Base-by-base conservation (phyloP, 352 stramenopile genomes). In the Nothophytophthora sp. region DNA sequence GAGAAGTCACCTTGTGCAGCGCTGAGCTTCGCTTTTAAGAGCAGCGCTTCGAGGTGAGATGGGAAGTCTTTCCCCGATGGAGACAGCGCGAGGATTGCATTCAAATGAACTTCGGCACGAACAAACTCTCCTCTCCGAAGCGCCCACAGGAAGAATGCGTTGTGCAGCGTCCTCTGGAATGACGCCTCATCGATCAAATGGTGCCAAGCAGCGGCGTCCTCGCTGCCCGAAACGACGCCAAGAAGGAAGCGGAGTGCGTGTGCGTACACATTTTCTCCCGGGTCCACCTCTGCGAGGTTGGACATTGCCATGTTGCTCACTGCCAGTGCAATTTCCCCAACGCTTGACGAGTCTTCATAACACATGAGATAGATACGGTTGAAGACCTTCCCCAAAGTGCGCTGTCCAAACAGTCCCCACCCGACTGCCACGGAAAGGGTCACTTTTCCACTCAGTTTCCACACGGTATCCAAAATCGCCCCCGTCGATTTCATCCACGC, bases 401-500 rank as follows among this genome's bases (percentile, higher is more conserved):
- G 67, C 10, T 76, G 66, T 0, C 81, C 81, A 22, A 82, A 77
- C n/a, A 89, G 22, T 15, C 60, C 65, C 77, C 79, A 92, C 7
- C 59, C 63, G 19, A 69, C 50, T 1, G 76, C 65, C 10, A 67
- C 50, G 6, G 73, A 72, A 1, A 83, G 57, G n/a, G 59, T 67
- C 2, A 78, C 54, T 60, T 82, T 85, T 15, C 78, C 76, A 33
- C 81, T 81, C 23, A 92, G 38, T 34, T 68, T 73, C 81, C 81
- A 92, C 27, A 89, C 60, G 1, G 51, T 73, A 20, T 88, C 61
- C 13, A 92, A 63, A 49, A 88, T 67, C 7, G 72, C 50, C 34
- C 88, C 70, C 7, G 74, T 65, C 13, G 76, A 88, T 35, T 76
- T 73, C 39, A 74, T 49, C 74, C 76, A 86, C 9, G 57, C 55